Conservation (phyloP, 352 stramenopile genomes). For the Phytophthora sansomeana region DNA sequence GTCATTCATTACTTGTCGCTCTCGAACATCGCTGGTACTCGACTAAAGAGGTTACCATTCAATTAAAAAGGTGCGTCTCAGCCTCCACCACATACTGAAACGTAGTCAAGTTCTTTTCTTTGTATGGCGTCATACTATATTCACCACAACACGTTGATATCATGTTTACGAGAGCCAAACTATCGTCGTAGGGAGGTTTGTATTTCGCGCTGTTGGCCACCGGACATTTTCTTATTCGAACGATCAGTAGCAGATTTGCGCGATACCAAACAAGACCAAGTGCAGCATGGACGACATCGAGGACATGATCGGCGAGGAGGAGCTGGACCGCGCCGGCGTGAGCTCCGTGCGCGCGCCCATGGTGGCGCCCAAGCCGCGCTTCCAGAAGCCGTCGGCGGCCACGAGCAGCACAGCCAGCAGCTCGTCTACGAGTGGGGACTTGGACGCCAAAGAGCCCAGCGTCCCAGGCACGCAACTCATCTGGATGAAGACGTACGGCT, state of each 20-base stretch:
- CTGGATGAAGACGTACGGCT: constrained; percentile 93
- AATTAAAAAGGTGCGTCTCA: background rate
- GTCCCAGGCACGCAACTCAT: constrained; percentile 81
- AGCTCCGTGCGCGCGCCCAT: constrained; percentile 58
- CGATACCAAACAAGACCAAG: background rate
- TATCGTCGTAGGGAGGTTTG: background rate
- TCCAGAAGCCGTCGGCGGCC: constrained; percentile 25
- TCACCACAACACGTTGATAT: background rate
- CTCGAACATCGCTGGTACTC: background rate
- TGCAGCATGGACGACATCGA: constrained; percentile 78
- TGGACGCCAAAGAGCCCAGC: constrained; percentile 17
- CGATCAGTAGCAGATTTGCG: constrained; percentile 23
- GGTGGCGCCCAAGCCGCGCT: constrained; percentile 66
- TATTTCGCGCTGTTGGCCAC: constrained; percentile 13
- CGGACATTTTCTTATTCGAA: constrained; percentile 19
- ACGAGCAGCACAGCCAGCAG: constrained; percentile 34
- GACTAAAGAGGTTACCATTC: background rate
- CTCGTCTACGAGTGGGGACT: constrained; percentile 26
- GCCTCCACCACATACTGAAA: background rate
- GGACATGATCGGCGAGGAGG: constrained; percentile 81
- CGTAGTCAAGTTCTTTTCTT: background rate
- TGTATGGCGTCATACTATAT: background rate
- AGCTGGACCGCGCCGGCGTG: constrained; percentile 62
- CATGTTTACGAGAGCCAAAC: background rate
- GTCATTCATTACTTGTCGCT: too few species aligned